phyloP scores from a whole-genome alignment of 208 protist genomes.

The Crithidia acanthocephali region DNA sequence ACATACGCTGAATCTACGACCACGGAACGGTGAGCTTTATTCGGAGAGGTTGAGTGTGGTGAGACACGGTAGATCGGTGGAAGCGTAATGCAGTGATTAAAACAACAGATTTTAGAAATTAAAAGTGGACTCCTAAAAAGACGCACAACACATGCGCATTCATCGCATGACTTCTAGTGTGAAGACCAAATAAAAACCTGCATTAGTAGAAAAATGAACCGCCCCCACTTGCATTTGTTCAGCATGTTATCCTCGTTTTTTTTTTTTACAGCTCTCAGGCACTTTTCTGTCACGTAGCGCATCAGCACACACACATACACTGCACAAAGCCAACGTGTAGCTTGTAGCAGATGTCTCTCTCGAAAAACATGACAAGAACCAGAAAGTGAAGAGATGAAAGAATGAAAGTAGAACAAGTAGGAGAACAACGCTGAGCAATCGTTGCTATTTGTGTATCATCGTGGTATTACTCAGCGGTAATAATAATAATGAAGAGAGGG shows the following conservation, averaged over 20 bases:
- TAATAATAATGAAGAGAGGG: neutral
- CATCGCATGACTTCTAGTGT: too few species aligned
- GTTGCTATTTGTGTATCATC: too few species aligned
- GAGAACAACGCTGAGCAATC: too few species aligned
- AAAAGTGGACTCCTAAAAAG: neutral
- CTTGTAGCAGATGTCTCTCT: constrained; percentile 4
- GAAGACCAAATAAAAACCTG: too few species aligned
- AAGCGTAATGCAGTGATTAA: neutral
- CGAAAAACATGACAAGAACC: neutral
- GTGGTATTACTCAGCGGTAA: neutral
- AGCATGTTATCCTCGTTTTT: neutral
- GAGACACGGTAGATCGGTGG: neutral
- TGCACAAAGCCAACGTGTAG: constrained; percentile 1
- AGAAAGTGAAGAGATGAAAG: neutral
- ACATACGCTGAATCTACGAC: neutral
- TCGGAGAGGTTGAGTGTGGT: neutral
- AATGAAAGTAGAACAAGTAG: neutral
- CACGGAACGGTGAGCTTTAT: neutral
- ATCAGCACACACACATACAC: neutral
- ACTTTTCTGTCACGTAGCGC: too few species aligned
- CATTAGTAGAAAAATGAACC: neutral
- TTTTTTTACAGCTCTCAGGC: neutral
- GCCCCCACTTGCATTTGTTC: too few species aligned
- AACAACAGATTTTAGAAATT: neutral
- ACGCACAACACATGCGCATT: neutral